Conservation (phyloP, 257 asterid genomes). For the Salvia miltiorrhiza region DNA sequence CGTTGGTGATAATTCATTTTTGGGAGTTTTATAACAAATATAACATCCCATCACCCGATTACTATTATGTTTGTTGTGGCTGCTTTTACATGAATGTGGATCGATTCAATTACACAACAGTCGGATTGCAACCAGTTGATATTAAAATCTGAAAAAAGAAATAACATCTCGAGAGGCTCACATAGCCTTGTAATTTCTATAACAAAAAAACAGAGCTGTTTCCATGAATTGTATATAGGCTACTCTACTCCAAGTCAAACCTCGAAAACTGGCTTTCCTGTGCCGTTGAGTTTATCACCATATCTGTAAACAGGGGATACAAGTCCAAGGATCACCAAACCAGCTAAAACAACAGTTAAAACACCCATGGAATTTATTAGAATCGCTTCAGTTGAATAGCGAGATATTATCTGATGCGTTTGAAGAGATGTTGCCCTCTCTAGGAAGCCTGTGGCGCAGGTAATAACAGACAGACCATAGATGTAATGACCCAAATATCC, state of each 20-base stretch:
- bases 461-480: conserved; percentile 67
- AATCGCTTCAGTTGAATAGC: conserved; percentile 75
- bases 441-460: conserved; percentile 75
- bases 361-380: conserved; percentile 72
- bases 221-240: not conserved
- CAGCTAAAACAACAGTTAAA: conserved; percentile 64
- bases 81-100: not conserved
- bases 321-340: conserved; percentile 73
- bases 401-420: conserved; percentile 53
- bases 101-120: too few relatives aligned
- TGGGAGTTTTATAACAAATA: not conserved
- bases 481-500: conserved; percentile 58
- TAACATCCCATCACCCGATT: not conserved
- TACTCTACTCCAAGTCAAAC: not conserved
- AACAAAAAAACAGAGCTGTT: too few relatives aligned
- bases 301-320: conserved; percentile 50
- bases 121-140: not conserved
- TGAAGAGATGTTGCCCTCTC: conserved; percentile 92
- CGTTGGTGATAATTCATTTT: not conserved
- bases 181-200: not conserved
- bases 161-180: not conserved
- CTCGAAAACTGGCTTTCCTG: not conserved
- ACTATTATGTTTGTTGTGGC: not conserved
- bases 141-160: not conserved
- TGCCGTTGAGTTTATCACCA: conserved; percentile 33